These are phyloP conservation scores for Dryas octopetala DNA, from an alignment of 306 rosid genomes.

Conservation along the genomic window DNA sequence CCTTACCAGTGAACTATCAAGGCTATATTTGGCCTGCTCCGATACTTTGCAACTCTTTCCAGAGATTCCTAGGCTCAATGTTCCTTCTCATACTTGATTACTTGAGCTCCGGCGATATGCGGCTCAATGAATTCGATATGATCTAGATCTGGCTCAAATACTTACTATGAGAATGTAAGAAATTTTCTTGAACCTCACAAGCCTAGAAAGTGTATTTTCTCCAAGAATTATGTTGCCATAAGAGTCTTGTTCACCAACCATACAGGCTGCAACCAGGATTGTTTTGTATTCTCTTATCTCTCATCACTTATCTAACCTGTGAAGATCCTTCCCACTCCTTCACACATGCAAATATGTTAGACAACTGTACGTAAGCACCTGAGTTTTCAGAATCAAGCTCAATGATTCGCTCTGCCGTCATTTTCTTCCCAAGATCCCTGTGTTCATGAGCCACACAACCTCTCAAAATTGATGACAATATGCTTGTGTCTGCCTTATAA, in stretches of 20 bases:
- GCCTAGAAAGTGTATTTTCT: background rate
- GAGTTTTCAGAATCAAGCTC: conserved; percentile 60
- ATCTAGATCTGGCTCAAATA: too few species aligned
- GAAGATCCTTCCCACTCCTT: conserved; percentile 81
- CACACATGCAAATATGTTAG: conserved; percentile 58
- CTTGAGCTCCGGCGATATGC: too few species aligned
- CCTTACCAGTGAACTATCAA: too few species aligned
- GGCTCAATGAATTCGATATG: too few species aligned
- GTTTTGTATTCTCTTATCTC: conserved; percentile 45
- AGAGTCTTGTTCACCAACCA: conserved; percentile 35
- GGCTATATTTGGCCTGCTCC: too few species aligned
- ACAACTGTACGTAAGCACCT: conserved; percentile 67
- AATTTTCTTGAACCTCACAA: background rate
- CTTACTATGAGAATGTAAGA: too few species aligned
- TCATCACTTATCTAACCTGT: conserved; percentile 55
- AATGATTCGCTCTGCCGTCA: conserved; percentile 49
- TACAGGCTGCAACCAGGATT: conserved; percentile 70
- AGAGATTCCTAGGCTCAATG: too few species aligned
- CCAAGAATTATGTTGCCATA: background rate
- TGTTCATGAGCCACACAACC: conserved; percentile 64
- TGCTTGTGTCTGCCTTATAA: conserved; percentile 58
- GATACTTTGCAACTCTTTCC: too few species aligned
- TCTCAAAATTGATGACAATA: conserved; percentile 70
- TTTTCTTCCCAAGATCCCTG: conserved; percentile 50
- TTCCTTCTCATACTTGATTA: too few species aligned